Base-by-base conservation (phyloP, 1,284 basidiomycete genomes). In the Somion occarium region DNA sequence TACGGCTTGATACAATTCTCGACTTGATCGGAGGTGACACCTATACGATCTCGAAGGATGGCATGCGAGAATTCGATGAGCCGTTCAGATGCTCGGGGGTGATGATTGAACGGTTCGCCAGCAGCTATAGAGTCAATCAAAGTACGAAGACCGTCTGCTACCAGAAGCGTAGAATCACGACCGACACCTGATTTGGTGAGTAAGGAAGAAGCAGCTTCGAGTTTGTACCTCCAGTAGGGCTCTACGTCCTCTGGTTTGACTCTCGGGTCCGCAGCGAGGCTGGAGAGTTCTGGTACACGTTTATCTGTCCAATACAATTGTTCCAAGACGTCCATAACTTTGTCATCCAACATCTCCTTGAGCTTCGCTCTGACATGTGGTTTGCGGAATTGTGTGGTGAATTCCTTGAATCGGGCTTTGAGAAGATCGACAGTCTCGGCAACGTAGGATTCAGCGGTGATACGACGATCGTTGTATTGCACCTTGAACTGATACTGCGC, bases 1-100 rank as follows among this genome's bases (percentile, higher is more conserved):
- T 86, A 98, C 26, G 97, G 97, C 73, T 99, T 99, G 76, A 99
- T 97, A 69, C 93, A 97, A 71, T 99, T 99, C 76, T 99, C 97
- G 5, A 99, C 97, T 71, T 99, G 96, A 66, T 99, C 97, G 1
- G 93, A 88, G 2, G 97, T 94, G 50, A 98, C 71, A 7, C 91
- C 89, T 54, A 98, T 89, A 2, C 96, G 82, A 62, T 98, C 94
- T 45, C 94, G 79, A 51, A 99, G 72, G 61, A 99, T 96, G 62
- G 80, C 84, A 67, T 97, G 93, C 13, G 91, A 91, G 67, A 98
- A 97, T 61, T 94, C 81, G 50, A 92, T 80, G 52, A 99, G 85
- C 18, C 94, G 84, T 57, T 96, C 92, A 1, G 92, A 82, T 0
- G 94, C 90, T 13, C 78, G 79, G 0, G 92, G 90, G 67, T 99